phyloP scores from a whole-genome alignment of 148 eudicot species.

The Cornus kousa region DNA sequence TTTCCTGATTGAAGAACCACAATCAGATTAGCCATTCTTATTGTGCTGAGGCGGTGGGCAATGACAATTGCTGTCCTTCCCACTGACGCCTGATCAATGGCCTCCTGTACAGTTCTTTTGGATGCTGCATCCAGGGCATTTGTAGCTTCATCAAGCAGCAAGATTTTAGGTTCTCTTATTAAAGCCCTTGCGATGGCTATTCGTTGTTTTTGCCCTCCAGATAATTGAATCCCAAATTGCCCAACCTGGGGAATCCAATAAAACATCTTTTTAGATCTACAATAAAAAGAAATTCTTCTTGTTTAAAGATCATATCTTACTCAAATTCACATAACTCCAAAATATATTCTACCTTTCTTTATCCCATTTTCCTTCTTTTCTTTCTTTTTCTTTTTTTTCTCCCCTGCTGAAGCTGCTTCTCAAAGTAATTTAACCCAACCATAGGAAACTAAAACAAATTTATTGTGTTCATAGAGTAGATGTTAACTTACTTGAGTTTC shows the following conservation, averaged over 20 bases:
- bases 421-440: background rate
- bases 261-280: no score
- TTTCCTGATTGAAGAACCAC: constrained; percentile 40
- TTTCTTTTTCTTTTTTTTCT: no score
- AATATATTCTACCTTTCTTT: no score
- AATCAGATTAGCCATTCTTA: constrained; percentile 36
- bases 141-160: constrained; percentile 59
- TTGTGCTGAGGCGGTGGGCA: constrained; percentile 55
- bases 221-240: constrained; percentile 50
- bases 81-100: constrained; percentile 41
- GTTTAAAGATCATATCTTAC: no score
- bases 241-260: constrained; percentile 32
- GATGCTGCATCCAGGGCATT: constrained; percentile 52
- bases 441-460: background rate
- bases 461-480: background rate
- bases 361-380: no score
- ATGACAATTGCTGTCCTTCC: constrained; percentile 49
- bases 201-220: constrained; percentile 56
- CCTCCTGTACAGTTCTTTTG: constrained; percentile 44
- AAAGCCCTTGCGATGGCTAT: constrained; percentile 57
- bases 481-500: constrained; percentile 44
- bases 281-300: no score
- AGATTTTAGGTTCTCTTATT: constrained; percentile 46
- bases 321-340: no score
- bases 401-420: background rate